Evolutionary conservation across 106 monocot genomes (phyloP), one percentile per base, ranked within the genome.

Genomic region (Dendrobium officinale): DNA sequence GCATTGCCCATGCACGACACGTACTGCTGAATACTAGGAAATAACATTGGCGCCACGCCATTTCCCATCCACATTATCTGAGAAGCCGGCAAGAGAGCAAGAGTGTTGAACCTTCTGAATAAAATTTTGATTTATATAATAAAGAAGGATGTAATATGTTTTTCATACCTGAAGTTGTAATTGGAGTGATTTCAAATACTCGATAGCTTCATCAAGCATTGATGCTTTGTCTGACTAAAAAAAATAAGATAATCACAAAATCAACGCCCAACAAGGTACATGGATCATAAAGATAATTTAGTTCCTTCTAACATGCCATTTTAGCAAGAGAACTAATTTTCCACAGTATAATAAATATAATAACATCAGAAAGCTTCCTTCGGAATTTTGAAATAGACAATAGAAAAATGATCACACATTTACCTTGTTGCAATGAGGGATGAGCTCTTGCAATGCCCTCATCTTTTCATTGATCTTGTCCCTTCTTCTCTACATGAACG

Each of bases 201-300:
- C 92, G 26, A 95, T 95, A 55, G 88, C 90, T 80, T 95, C 95
- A 64, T 95, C 95, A 55, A 95, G 79, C 88, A 95, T 92, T 20
- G 95, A 95, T 59, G 92, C 95, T 84, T 95, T 95, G 79, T 95
- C 92, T 1, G 90, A 84, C 95, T 95, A 80, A 78, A 85, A 77
- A 48, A 54, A 54, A 7, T n/a, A 77, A 15, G 8, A 44, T 67
- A 15, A 67, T n/a, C 40, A 75, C 45, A 61, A 16, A 42, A 64
- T 66, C 82, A 77, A 26, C 19, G 27, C 1, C 55, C 17, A 81
- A 79, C 7, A n/a, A 40, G 5, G 6, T 40, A 58, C 7, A 42
- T 78, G 6, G 2, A 22, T 77, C 51, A 54, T 51, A 24, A 77
- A 77, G 54, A 31, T 77, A 55, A 77, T 48, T 27, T 77, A 31